Conservation (phyloP, 176 grass and related monocot species). For the Pontederia crassipes region DNA sequence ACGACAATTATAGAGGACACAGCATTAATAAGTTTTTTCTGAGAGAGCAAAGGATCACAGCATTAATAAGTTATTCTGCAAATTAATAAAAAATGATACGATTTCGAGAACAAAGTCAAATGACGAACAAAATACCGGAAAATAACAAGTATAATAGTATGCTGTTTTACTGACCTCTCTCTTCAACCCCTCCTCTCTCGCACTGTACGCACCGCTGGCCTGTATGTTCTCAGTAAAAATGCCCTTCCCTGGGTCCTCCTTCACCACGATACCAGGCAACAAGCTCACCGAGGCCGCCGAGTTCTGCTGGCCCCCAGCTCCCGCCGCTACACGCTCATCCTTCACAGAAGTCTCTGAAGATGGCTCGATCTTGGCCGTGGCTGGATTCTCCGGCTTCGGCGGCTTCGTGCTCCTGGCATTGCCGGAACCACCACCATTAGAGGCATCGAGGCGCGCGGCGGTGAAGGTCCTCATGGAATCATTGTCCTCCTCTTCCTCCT, state of each 20-base stretch:
- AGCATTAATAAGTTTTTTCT: too few relatives aligned
- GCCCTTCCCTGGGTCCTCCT: conserved; percentile 52
- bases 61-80: too few relatives aligned
- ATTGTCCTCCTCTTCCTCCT: conserved; percentile 27
- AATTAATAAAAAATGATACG: too few relatives aligned
- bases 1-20: too few relatives aligned
- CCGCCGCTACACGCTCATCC: conserved; percentile 20
- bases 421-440: neutral
- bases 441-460: conserved; percentile 23
- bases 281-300: conserved; percentile 8
- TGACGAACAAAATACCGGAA: neutral
- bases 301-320: conserved; percentile 8
- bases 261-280: conserved; percentile 27
- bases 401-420: conserved; percentile 27
- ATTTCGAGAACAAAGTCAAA: neutral
- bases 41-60: too few relatives aligned
- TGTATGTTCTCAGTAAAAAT: conserved; percentile 94
- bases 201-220: conserved; percentile 86
- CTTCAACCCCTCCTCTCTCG: conserved; percentile 87
- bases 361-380: conserved; percentile 14
- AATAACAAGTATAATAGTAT: neutral
- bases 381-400: conserved; percentile 29
- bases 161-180: conserved; percentile 37
- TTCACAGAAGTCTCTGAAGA: neutral
- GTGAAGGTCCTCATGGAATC: conserved; percentile 43